phyloP scores from a whole-genome alignment of 345 rosid species.

The Geranium brycei region DNA sequence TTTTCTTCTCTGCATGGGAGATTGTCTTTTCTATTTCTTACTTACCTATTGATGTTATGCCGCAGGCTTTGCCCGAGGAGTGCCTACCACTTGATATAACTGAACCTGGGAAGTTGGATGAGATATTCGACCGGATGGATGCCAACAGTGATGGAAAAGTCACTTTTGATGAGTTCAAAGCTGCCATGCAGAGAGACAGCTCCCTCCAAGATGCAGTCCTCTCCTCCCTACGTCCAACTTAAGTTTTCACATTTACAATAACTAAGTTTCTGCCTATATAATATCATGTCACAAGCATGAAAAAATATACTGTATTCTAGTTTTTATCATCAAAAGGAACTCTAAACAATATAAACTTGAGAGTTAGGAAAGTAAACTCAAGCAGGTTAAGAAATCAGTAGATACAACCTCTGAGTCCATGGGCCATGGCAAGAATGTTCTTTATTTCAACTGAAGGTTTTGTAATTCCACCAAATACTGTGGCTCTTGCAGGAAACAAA shows the following conservation, averaged over 20 bases:
- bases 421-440: neutral
- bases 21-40: neutral
- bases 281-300: neutral
- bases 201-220: constrained; percentile 52
- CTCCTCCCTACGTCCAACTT: constrained; percentile 44
- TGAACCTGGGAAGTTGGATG: constrained; percentile 54
- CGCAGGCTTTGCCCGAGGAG: constrained; percentile 56
- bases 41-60: neutral
- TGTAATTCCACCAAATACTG: neutral
- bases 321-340: neutral
- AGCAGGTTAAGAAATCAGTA: neutral
- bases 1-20: neutral
- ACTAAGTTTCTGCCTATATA: neutral
- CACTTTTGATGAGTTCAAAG: constrained; percentile 59
- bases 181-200: constrained; percentile 58
- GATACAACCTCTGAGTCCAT: neutral
- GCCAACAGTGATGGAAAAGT: constrained; percentile 57
- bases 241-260: constrained; percentile 8
- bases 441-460: too few species aligned
- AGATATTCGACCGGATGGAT: constrained; percentile 53
- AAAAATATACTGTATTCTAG: neutral
- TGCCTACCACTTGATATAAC: constrained; percentile 49
- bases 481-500: neutral
- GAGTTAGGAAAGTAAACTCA: too few species aligned
- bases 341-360: neutral